These are phyloP conservation scores for Sphaerulina vaccinii DNA, from an alignment of 2,329 filamentous ascomycete genomes.

Conservation along the genomic window DNA sequence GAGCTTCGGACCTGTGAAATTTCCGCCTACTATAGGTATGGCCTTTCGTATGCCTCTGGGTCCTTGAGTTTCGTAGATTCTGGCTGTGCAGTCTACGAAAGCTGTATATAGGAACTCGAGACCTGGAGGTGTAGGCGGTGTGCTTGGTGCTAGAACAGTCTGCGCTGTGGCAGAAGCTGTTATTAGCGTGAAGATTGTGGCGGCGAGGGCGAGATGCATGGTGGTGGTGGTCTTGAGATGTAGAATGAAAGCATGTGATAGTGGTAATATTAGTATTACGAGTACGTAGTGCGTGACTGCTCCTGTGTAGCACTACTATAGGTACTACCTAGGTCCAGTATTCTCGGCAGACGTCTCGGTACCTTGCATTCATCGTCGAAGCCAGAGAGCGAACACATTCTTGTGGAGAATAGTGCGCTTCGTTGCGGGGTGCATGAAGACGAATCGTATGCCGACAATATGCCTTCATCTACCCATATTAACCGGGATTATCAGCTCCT, in stretches of 20 bases:
- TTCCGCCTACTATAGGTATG: slow-evolving; percentile 36
- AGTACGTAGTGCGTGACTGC: no score
- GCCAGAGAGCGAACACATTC: no score
- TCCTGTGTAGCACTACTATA: background rate
- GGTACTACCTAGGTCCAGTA: slow-evolving; percentile 4
- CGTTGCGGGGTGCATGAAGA: background rate
- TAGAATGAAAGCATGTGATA: no score
- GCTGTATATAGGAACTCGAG: slow-evolving; percentile 35
- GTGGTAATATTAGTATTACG: no score
- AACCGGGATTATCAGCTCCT: background rate
- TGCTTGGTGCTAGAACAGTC: slow-evolving; percentile 5
- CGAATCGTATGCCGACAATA: background rate
- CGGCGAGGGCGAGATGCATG: slow-evolving; percentile 2
- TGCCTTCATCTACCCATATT: background rate
- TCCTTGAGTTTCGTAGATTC: slow-evolving; percentile 29
- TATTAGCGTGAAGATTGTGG: slow-evolving; percentile 12
- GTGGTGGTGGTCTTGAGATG: no score
- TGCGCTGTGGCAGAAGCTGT: slow-evolving; percentile 12
- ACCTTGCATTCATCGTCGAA: background rate
- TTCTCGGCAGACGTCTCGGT: slow-evolving; percentile 9
- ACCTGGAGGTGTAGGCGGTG: slow-evolving; percentile 21
- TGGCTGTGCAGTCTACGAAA: slow-evolving; percentile 28
- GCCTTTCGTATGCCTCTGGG: slow-evolving; percentile 32
- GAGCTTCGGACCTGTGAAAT: slow-evolving; percentile 34
- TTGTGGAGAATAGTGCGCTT: no score